Evolutionary conservation across 1,284 basidiomycete genomes (phyloP), one percentile per base, ranked within the genome.

Genomic region (Anthracocystis walkeri): DNA sequence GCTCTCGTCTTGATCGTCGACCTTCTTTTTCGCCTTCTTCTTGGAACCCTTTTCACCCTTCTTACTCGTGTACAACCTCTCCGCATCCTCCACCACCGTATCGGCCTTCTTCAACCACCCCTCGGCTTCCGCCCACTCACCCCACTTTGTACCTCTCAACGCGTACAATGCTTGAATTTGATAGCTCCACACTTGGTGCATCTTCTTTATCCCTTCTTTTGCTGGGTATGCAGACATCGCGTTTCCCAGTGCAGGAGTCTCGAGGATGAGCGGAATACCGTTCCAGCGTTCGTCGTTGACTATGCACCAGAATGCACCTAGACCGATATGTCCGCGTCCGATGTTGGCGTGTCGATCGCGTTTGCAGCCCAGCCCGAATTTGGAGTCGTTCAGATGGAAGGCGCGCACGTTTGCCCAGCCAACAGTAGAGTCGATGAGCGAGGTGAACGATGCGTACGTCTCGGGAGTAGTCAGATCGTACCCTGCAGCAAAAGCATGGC

Each of bases 341-440:
- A 95, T 90, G 73, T 94, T 95, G 83, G 93, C 91, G 80, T 95
- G 93, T 31, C 92, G 86, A 82, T 95, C 93, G 74, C 90, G 90
- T 78, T 89, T 90, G 23, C 90, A 90, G 1, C 88, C 89, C 7
- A 90, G 87, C 0, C 86, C 87, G 16, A 87, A 88, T 81, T 93
- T 93, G 4, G 91, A 92, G 82, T 94, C 93, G 84, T 95, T 95
- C 58, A 94, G 82, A 82, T 95, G 93, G 88, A 94, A 91, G 0
- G 68, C 77, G 6, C 89, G 88, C 16, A 95, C 89, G 80, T 92
- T 93, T 14, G 88, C 84, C 33, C 92, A 81, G 1, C 93, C 93
- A 7, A 95, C 87, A 55, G 89, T 87, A 20, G 87, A 78, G 46
- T 92, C 90, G 75, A 95, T 93, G 57, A 89, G 86, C 11, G 86